Evolutionary conservation across 495 filamentous ascomycete genomes (phyloP).

Genomic region (Lophium mytilinum): DNA sequence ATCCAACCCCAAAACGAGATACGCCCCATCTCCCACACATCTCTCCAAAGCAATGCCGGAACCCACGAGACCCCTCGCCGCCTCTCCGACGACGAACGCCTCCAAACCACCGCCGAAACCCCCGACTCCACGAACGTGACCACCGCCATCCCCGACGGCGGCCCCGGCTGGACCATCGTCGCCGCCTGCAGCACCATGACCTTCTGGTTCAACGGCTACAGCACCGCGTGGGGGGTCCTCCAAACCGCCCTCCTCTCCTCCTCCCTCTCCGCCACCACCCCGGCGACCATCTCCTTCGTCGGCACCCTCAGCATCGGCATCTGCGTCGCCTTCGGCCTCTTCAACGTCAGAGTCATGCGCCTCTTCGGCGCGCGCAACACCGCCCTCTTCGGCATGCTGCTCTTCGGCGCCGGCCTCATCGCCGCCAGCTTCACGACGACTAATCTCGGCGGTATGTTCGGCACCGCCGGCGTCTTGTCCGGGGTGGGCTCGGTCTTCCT

Average conservation of each 20-base stretch:
- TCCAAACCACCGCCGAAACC: not conserved
- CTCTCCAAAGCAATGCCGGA: too few species aligned
- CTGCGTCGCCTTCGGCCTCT: constrained; percentile 42
- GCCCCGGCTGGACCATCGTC: constrained; percentile 53
- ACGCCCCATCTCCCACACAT: too few species aligned
- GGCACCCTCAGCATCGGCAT: constrained; percentile 44
- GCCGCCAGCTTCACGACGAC: constrained; percentile 42
- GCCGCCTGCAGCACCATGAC: constrained; percentile 42
- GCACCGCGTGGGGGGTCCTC: constrained; percentile 51
- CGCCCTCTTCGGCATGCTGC: constrained; percentile 39
- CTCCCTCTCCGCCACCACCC: constrained; percentile 26
- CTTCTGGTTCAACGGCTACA: constrained; percentile 48
- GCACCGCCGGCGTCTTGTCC: constrained; percentile 47
- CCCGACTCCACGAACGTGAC: constrained; percentile 6
- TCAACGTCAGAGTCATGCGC: constrained; percentile 44
- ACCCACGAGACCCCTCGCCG: too few species aligned
- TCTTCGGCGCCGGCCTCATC: constrained; percentile 43
- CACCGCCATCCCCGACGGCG: constrained; percentile 43
- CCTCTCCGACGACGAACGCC: too few species aligned
- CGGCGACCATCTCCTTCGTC: constrained; percentile 45
- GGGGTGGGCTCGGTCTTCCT: constrained; percentile 38
- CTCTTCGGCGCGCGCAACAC: constrained; percentile 40
- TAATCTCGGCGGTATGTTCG: constrained; percentile 47
- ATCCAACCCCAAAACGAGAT: too few species aligned
- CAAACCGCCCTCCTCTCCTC: constrained; percentile 46